Base-by-base conservation (phyloP, 208 protist genomes). In the Porcisia deanei region DNA sequence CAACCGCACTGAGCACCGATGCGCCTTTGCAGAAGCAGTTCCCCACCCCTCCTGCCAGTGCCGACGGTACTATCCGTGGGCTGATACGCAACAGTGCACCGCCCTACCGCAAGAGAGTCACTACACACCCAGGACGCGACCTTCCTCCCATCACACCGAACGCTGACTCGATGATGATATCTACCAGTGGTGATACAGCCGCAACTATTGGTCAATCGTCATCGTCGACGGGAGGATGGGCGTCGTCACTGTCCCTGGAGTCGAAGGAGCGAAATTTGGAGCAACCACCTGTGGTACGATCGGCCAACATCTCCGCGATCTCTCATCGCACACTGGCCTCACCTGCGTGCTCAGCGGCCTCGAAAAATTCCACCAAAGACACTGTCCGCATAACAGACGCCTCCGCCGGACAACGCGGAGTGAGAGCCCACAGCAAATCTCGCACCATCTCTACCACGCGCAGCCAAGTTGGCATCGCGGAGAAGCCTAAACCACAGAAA, bases 11-110 rank as follows among this genome's bases (percentile, higher is more conserved):
- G n/a, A 45, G 71, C 16, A 20, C n/a, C 57, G 55, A 64, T 16
- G 43, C 20, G 58, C 63, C 47, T 22, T 74, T 72, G 8, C 60
- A 53, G 10, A 79, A 81, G 68, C 69, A 80, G 34, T 87, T 85
- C 37, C 84, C 84, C 5, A 84, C 85, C 4, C 77, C 81, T 30
- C 81, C 79, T 2, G 67, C 73, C 1, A 83, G 72, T 39, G 72
- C 81, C 14, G 81, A 79, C 30, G 78, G 75, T 16, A 16, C 52
- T 16, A 45, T 30, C 37, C 72, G 77, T 18, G 37, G 53, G 1
- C 14, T n/a, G 16, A 47, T 43, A 1, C 58, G 52, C 20, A 49
- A 12, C 34, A 43, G 55, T 43, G 57, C 43, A 14, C 41, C 69
- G n/a, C 55, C 71, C 30, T 82, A 77, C 39, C 77, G 72, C 39